Conservation (phyloP, 1,284 basidiomycete genomes). For the Pyrrhoderma lamaoense region DNA sequence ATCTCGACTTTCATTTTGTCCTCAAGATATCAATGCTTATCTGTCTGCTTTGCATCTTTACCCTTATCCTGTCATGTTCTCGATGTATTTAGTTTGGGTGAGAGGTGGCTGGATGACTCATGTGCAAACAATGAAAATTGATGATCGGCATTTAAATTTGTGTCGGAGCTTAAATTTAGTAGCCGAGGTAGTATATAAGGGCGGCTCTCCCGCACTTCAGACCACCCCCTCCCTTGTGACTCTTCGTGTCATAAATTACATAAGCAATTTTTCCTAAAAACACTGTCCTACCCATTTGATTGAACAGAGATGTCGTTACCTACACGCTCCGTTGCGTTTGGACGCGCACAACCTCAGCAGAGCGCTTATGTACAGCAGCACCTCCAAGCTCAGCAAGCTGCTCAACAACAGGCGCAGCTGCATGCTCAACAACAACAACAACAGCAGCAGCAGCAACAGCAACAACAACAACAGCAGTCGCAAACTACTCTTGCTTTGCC, state of each 20-base stretch:
- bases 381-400: conserved; percentile 29
- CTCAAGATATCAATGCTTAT: too few species aligned
- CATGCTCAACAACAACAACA: conserved; percentile 24
- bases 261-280: too few species aligned
- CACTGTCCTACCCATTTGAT: too few species aligned
- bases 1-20: too few species aligned
- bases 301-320: conserved; percentile 55
- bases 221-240: conserved; percentile 19
- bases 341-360: conserved; percentile 45
- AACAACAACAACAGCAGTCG: conserved; percentile 38
- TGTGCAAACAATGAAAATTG: too few species aligned
- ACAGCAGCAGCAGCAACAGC: conserved; percentile 29
- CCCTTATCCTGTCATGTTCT: too few species aligned
- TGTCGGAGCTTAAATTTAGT: conserved; percentile 27
- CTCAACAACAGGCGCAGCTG: conserved; percentile 27
- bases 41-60: too few species aligned
- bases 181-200: conserved; percentile 27
- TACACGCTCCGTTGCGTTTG: conserved; percentile 70
- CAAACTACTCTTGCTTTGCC: conserved; percentile 39
- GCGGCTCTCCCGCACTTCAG: conserved; percentile 13
- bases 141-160: neutral
- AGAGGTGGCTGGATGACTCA: too few species aligned
- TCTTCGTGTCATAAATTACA: conserved; percentile 7
- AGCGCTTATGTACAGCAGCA: conserved; percentile 39
- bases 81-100: too few species aligned